Conservation (phyloP, 208 protist genomes). For the Chromosphaera perkinsii region DNA sequence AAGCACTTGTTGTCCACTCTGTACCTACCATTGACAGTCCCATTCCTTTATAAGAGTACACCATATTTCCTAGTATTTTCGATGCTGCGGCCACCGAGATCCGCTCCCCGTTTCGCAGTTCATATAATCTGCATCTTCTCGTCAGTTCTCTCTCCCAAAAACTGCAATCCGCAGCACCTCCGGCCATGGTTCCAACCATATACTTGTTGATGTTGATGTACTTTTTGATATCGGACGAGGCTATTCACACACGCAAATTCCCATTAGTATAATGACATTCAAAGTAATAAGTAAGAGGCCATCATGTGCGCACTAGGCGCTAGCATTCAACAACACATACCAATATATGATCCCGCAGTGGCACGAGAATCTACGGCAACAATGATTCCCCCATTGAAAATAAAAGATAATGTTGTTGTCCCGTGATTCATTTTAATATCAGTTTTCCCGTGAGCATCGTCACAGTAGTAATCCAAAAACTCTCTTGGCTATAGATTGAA, state of each 20-base stretch:
- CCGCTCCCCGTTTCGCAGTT: slow-evolving; percentile 42
- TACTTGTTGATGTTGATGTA: slow-evolving; percentile 98
- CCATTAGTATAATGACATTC: not conserved
- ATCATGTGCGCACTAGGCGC: not conserved
- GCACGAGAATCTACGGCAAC: slow-evolving; percentile 98
- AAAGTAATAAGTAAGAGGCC: slow-evolving; percentile 7
- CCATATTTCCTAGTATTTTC: slow-evolving; percentile 98
- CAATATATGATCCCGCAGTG: slow-evolving; percentile 94
- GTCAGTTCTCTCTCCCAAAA: slow-evolving; percentile 98
- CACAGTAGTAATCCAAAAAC: slow-evolving; percentile 13
- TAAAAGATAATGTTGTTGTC: slow-evolving; percentile 98
- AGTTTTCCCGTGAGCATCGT: slow-evolving; percentile 13
- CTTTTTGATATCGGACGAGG: slow-evolving; percentile 98
- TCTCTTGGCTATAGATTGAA: slow-evolving; percentile 13
- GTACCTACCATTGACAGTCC: slow-evolving; percentile 82
- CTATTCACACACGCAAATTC: too few relatives aligned
- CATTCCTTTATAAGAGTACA: slow-evolving; percentile 94
- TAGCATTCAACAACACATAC: slow-evolving; percentile 34
- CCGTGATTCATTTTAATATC: slow-evolving; percentile 73
- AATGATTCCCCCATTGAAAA: slow-evolving; percentile 93
- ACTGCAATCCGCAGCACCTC: slow-evolving; percentile 97
- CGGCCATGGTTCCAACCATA: slow-evolving; percentile 98
- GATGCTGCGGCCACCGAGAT: slow-evolving; percentile 97
- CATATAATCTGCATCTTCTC: slow-evolving; percentile 71
- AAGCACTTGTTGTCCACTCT: not conserved